Percentiles rank a stretch among this genome's conserved stretches.
Conservation (phyloP, 176 grass and related monocot species). For the Cenchrus americanus region DNA sequence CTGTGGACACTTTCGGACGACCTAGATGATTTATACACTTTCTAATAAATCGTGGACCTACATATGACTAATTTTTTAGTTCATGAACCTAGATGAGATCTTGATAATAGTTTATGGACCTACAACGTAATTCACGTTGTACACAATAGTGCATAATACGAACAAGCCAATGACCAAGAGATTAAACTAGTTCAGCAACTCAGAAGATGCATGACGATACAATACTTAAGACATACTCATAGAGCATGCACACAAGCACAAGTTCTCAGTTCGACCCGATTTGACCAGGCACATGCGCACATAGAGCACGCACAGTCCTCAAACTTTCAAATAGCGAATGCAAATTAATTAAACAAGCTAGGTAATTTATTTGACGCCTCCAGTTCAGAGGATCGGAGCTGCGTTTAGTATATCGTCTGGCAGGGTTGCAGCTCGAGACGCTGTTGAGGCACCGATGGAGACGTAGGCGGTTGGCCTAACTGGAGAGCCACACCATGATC, state of each 20-base stretch:
- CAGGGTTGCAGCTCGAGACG: not conserved
- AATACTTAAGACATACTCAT: not conserved
- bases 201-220: not conserved
- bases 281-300: not conserved
- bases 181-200: not conserved
- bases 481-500: constrained; percentile 68
- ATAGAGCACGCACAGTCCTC: not conserved
- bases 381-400: not conserved
- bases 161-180: not conserved
- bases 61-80: no score
- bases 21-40: no score
- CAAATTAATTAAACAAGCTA: not conserved
- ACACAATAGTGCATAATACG: no score
- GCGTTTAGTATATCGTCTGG: not conserved
- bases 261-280: not conserved
- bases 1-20: no score
- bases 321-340: not conserved
- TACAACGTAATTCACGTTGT: no score
- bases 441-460: not conserved
- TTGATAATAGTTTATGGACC: no score
- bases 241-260: not conserved
- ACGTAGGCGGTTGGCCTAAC: not conserved
- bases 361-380: not conserved
- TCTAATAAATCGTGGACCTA: no score
- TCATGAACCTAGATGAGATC: no score